Evolutionary conservation across 78 protist species (phyloP).

Genomic region (Protostelium mycophagum): DNA sequence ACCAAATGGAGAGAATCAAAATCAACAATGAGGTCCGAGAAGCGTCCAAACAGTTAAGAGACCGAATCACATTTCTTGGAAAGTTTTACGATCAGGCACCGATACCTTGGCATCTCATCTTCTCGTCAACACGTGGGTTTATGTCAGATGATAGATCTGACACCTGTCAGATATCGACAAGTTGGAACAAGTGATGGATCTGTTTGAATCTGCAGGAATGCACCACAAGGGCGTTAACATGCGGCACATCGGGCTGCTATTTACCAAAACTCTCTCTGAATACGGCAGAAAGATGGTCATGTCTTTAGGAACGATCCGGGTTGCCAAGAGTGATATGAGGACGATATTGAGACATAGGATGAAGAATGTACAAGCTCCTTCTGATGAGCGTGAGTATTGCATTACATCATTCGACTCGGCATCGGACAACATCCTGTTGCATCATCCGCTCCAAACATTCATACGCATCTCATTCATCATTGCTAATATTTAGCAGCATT

Average conservation of each 20-base stretch:
- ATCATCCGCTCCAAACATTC: too few relatives aligned
- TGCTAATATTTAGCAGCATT: too few relatives aligned
- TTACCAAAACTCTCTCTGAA: not conserved
- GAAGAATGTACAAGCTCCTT: not conserved
- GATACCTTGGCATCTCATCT: not conserved
- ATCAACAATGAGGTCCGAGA: too few relatives aligned
- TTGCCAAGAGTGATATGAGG: not conserved
- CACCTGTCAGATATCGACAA: too few relatives aligned
- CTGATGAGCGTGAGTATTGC: not conserved
- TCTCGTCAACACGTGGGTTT: not conserved
- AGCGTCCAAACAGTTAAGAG: too few relatives aligned
- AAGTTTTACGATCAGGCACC: not conserved
- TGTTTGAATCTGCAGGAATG: not conserved
- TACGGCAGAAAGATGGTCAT: not conserved
- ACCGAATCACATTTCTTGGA: too few relatives aligned
- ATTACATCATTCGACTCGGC: too few relatives aligned
- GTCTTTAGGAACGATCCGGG: not conserved
- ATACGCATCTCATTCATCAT: too few relatives aligned
- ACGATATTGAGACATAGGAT: not conserved
- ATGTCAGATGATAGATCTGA: not conserved
- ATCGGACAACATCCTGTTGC: too few relatives aligned
- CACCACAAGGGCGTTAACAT: not conserved
- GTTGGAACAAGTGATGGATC: not conserved
- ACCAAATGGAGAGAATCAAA: too few relatives aligned
- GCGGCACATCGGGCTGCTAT: not conserved